Evolutionary conservation across 1,139 yeast species (phyloP).

Genomic region (Candida sp.): DNA sequence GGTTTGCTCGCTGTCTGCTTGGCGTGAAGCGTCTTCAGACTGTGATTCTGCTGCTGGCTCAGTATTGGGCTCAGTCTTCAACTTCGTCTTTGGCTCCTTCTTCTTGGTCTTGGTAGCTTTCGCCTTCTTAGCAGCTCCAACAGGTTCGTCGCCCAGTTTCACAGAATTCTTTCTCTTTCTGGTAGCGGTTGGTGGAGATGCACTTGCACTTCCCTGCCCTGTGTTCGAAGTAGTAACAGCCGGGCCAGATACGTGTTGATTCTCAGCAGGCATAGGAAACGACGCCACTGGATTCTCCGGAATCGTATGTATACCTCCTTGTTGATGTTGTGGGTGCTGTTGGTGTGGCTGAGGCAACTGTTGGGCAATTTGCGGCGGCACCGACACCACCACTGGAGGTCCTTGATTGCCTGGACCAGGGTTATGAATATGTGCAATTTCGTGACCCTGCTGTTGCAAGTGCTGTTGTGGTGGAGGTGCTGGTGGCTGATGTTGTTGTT

Average conservation of each 20-base stretch:
- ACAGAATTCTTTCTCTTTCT: slow-evolving; percentile 5
- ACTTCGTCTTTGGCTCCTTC: slow-evolving; percentile 9
- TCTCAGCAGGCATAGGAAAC: not conserved
- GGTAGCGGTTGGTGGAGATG: slow-evolving; percentile 3
- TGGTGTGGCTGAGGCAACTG: not conserved
- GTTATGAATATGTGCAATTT: not conserved
- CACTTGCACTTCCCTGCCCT: not conserved
- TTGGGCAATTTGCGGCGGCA: not conserved
- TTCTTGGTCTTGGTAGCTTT: slow-evolving; percentile 6
- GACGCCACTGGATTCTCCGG: not conserved
- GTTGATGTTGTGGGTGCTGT: not conserved
- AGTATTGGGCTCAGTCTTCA: slow-evolving; percentile 9
- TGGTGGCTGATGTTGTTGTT: slow-evolving; percentile 10
- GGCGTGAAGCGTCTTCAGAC: slow-evolving; percentile 14
- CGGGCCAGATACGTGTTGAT: not conserved
- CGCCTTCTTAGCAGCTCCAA: slow-evolving; percentile 5
- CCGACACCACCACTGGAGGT: not conserved
- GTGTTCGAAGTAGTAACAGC: not conserved
- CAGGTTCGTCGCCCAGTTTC: not conserved
- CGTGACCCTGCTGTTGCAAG: not conserved
- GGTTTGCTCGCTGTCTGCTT: slow-evolving; percentile 11
- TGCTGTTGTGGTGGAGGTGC: not conserved
- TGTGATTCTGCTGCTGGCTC: slow-evolving; percentile 8
- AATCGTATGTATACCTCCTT: slow-evolving; percentile 1
- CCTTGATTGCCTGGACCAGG: not conserved